A percentile compares a stretch with the other conserved stretches of the same genome.
Conservation (phyloP, 1,284 basidiomycete genomes). For the Peniophora sp. region DNA sequence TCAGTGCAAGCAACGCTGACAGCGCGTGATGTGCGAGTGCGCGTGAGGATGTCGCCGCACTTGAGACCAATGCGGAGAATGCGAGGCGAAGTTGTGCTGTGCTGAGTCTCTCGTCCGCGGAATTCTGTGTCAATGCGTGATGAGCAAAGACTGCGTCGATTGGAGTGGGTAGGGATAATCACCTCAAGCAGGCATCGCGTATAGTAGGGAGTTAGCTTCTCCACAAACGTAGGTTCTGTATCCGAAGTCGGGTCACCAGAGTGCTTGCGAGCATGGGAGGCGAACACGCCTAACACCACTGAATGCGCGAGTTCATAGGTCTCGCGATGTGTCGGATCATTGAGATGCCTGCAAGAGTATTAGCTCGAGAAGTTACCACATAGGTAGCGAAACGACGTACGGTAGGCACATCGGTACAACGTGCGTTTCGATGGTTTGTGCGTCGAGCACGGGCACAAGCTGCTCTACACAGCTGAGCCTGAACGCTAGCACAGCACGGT, state of each 20-base stretch:
- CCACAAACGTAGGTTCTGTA: constrained; percentile 27
- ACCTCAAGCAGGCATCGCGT: constrained; percentile 59
- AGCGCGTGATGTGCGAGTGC: constrained; percentile 58
- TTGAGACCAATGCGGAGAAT: constrained; percentile 54
- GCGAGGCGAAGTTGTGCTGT: constrained; percentile 57
- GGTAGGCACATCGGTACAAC: constrained; percentile 54
- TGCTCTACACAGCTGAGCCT: constrained; percentile 63
- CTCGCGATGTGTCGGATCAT: constrained; percentile 50
- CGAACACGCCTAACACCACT: constrained; percentile 61
- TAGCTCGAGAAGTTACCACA: not conserved
- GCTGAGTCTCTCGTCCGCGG: constrained; percentile 46
- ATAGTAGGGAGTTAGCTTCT: constrained; percentile 62
- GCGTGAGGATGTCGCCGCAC: constrained; percentile 34
- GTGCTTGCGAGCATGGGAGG: constrained; percentile 39
- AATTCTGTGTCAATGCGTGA: constrained; percentile 40
- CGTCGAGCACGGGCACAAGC: constrained; percentile 48
- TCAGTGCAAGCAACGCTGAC: constrained; percentile 32
- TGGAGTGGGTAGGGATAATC: constrained; percentile 13
- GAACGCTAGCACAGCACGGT: constrained; percentile 51
- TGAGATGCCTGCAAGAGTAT: constrained; percentile 37
- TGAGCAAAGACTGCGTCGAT: not conserved
- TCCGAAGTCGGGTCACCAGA: no score
- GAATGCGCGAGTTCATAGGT: constrained; percentile 72
- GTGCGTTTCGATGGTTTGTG: constrained; percentile 35
- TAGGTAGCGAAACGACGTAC: constrained; percentile 29